Base-by-base conservation (phyloP, 2,329 filamentous ascomycete genomes). In the Monilinia laxa region DNA sequence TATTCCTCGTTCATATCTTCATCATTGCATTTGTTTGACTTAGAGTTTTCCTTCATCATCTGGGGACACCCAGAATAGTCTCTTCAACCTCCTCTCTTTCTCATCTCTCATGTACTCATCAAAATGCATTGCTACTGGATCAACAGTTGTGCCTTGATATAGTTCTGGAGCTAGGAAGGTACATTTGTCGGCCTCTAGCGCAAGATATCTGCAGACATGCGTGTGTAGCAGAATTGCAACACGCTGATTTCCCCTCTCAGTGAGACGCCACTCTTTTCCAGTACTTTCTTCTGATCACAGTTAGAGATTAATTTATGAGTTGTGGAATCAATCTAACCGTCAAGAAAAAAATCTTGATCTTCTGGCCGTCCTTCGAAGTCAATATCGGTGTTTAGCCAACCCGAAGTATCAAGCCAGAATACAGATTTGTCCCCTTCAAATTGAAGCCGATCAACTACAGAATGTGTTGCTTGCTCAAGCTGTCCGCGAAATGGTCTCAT, bases 401-500 rank as follows among this genome's bases (percentile, higher is more conserved):
- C 77, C 6, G 77, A 77, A 9, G 78, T 80, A 67, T 79, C 78
- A 38, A 80, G 73, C 77, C 78, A 78, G 65, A 76, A 78, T 2
- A 78, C 72, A 3, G 72, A 70, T 31, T 71, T 75, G 65, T 79
- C 78, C 5, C 78, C 78, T 10, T 78, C 73, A 20, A 68, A 71
- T 49, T 74, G 73, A 52, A 79, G 67, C 28, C 73, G 71, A 53
- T 76, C 70, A 18, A 77, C 77, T 4, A 77, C 75, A 20, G 73
- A 73, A 57, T 74, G 74, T 11, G 78, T 77, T 49, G 74, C 71
- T 62, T 74, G 72, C 64, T 76, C 73, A 9, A 77, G 72, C 51
- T 76, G 70, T 7, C 77, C 76, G 49, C 73, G 71, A 53, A 79
- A 74, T 28, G 77, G 76, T 49, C 77, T 70, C 73, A 79, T 76